A percentile compares a stretch with the other conserved stretches of the same genome.
phyloP scores from a whole-genome alignment of 225 moss, liverwort and hornwort genomes.

The Anthoceros angustus region DNA sequence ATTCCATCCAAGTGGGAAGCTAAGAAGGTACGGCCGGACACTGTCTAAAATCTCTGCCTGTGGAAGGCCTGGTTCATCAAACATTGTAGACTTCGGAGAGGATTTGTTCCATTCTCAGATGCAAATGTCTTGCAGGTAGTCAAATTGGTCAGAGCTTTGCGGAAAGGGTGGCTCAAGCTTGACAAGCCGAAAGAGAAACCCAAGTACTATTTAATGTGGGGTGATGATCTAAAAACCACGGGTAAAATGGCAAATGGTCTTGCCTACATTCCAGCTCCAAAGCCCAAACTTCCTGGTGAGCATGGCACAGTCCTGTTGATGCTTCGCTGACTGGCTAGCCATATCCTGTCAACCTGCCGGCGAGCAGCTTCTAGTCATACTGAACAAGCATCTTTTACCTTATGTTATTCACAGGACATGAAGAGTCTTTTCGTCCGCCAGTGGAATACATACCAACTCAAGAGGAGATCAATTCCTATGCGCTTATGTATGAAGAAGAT shows the following conservation, averaged over 20 bases:
- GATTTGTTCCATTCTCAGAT: neutral
- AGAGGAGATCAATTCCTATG: constrained; percentile 77
- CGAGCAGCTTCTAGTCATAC: neutral
- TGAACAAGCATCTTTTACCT: neutral
- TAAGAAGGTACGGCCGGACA: constrained; percentile 46
- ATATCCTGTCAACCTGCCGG: neutral
- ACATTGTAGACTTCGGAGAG: neutral
- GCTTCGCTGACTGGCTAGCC: neutral
- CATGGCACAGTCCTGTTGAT: neutral
- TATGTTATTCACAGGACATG: constrained; percentile 43
- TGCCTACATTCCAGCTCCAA: constrained; percentile 80
- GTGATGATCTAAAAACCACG: constrained; percentile 55
- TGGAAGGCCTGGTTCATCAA: too few species aligned
- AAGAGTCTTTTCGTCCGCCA: constrained; percentile 78
- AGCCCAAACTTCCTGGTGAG: constrained; percentile 69
- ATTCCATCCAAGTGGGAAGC: constrained; percentile 99
- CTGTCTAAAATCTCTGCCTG: too few species aligned
- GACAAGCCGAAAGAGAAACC: constrained; percentile 77
- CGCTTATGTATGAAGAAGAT: constrained; percentile 96
- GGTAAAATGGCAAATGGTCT: constrained; percentile 82
- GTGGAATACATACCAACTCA: constrained; percentile 77
- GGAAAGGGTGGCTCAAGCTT: constrained; percentile 88
- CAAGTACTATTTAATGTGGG: constrained; percentile 72
- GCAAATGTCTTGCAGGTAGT: constrained; percentile 47
- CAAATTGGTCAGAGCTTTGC: constrained; percentile 73